Evolutionary conservation across 2,329 filamentous ascomycete genomes (phyloP), one percentile per base, ranked within the genome.

Genomic region (Teratosphaeria gauchensis): DNA sequence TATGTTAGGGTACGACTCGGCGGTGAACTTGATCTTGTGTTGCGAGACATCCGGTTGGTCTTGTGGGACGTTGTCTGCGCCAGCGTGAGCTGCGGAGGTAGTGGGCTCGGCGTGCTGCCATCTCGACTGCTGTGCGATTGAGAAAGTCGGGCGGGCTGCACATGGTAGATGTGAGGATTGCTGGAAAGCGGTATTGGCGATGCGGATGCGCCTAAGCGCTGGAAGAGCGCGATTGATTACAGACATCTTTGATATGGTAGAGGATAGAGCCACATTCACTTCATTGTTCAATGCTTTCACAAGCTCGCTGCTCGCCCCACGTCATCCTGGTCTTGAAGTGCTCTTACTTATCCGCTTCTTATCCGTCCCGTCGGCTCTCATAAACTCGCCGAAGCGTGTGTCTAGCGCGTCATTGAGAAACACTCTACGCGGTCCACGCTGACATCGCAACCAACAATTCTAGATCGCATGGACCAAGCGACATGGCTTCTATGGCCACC

Each of bases 1-100:
- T 68, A 99, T 79, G 60, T 88, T 81, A 8, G 94, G 92, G 69
- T 95, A 94, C 57, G 86, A 88, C 66, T 96, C 89, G 57, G 89
- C 84, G 16, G 94, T 99, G 76, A 88, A 89, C 73, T 88, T 89
- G 70, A 87, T 78, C 16, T 74, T 68, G 63, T 79, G 77, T 58
- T 55, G 71, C 59, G 59, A 54, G 54, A 58, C 64, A 61, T 63
- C 64, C 56, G 61, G 67, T 59, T 59, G 63, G 38, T 60, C 61
- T 53, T 71, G 65, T 24, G 66, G 63, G 28, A 63, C 58, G 53
- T 68, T 59, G 54, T 71, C 68, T n/a, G 54, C 31, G 16, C 28
- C 28, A 19, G 64, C 67, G 55, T 64, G 63, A 48, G 69, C 64
- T 6, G 71, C 68, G 24, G 68, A 67, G 8, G 69, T 71, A 5